Evolutionary conservation across 148 eudicot genomes (phyloP).

Genomic region (Arbutus unedo): DNA sequence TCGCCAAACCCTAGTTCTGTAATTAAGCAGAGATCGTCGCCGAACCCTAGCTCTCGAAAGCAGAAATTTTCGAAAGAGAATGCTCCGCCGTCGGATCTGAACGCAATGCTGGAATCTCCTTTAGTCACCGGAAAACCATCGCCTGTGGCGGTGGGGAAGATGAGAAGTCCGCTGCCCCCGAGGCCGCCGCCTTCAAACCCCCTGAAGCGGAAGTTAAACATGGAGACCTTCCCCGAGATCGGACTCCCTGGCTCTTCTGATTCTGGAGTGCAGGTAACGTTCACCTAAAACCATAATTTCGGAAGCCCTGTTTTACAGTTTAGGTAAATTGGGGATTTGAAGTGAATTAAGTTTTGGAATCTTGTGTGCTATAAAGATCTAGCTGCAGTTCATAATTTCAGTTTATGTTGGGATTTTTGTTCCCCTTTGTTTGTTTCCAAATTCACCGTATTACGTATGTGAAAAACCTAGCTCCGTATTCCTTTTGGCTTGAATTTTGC

Average conservation of each 20-base stretch:
- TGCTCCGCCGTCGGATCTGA: constrained; percentile 47
- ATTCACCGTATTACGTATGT: not conserved
- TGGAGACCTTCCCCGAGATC: constrained; percentile 39
- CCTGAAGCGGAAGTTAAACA: constrained; percentile 54
- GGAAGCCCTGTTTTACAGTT: constrained; percentile 3
- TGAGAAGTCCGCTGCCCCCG: constrained; percentile 63
- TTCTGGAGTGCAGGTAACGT: constrained; percentile 68
- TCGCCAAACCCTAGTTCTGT: constrained; percentile 52
- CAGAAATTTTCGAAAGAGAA: constrained; percentile 65
- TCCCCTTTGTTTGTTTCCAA: not conserved
- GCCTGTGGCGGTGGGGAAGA: constrained; percentile 28
- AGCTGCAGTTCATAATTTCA: not conserved
- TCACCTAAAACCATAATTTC: not conserved
- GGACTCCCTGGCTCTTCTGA: constrained; percentile 40
- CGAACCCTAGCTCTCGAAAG: constrained; percentile 61
- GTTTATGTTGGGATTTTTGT: not conserved
- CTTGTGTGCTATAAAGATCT: not conserved
- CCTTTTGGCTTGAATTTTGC: not conserved
- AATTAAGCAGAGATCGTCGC: constrained; percentile 16
- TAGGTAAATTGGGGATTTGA: not conserved
- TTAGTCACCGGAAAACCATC: constrained; percentile 24
- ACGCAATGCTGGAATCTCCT: constrained; percentile 19
- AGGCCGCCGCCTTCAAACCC: constrained; percentile 46
- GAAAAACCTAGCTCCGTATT: not conserved
- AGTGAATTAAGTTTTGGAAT: not conserved